Base-by-base conservation (phyloP, 1,139 yeast genomes). In the Meyerozyma carpophila region DNA sequence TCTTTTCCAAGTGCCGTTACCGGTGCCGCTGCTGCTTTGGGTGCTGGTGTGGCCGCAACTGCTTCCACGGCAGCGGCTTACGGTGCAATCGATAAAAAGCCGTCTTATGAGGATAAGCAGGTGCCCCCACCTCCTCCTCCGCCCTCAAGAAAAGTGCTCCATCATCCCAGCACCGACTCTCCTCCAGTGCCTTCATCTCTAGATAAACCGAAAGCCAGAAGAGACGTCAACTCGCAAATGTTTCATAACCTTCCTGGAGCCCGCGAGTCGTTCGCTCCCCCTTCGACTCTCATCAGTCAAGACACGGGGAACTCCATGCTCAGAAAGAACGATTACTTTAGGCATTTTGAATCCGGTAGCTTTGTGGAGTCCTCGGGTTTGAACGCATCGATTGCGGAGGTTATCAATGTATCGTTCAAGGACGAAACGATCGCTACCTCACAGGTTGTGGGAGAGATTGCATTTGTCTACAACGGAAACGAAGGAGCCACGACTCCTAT, bases 301-400 rank as follows among this genome's bases (percentile, higher is more conserved):
- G 56, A 59, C 39, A 69, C 75, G 1, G 74, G 74, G 2, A 61
- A 54, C 37, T 62, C 71, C 5, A 48, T 66, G 39, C 59, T 54
- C 54, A 59, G 58, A 46, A 66, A 62, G 41, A 57, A 47, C 32
- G 70, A 65, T 18, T 53, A 65, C 37, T 75, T 77, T 58, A 77
- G 75, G 54, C 94, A 69, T 47, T 62, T 63, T 44, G 67, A 60
- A 28, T 44, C 59, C n/a, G 46, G 57, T 9, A 48, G 48, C 21
- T 52, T 50, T 25, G 77, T 81, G 11, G 76, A 75, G 43, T 69
- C 74, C 3, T 60, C 70, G n/a, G 95, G 94, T 2, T 70, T 89
- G 54, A 84, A 84, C 56, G 80, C 89, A 1, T 83, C 94, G 32
- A 67, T 88, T 49, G 91, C 91, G 11, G 96, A 89, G 62, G 81